phyloP scores from a whole-genome alignment of 352 stramenopile genomes.

The Globisporangium parvum region DNA sequence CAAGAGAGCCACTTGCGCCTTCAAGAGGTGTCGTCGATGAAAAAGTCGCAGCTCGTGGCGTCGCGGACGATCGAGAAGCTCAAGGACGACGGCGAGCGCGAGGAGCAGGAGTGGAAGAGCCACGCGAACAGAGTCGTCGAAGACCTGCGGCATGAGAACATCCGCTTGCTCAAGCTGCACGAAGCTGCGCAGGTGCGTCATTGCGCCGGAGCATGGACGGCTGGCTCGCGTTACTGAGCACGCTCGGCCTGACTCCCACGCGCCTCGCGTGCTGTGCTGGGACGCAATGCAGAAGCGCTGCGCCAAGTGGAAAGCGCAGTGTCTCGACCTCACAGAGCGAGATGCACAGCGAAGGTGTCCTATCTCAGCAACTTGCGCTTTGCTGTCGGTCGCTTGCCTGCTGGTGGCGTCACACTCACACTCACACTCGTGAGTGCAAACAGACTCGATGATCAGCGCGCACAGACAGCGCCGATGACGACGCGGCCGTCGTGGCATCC shows the following conservation, averaged over 20 bases:
- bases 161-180: slow-evolving; percentile 43
- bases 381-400: neutral
- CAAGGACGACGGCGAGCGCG: slow-evolving; percentile 36
- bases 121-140: slow-evolving; percentile 42
- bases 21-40: slow-evolving; percentile 52
- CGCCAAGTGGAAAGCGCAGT: slow-evolving; percentile 65
- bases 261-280: neutral
- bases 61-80: slow-evolving; percentile 59
- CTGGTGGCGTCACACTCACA: neutral
- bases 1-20: slow-evolving; percentile 59
- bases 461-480: slow-evolving; percentile 23
- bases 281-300: slow-evolving; percentile 41
- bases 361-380: neutral
- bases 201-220: neutral
- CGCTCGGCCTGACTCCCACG: neutral
- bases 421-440: no score
- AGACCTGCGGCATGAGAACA: slow-evolving; percentile 58
- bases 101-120: slow-evolving; percentile 53
- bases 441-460: slow-evolving; percentile 31
- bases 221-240: neutral
- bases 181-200: slow-evolving; percentile 39
- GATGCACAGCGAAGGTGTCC: slow-evolving; percentile 27
- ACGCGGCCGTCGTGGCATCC: slow-evolving; percentile 16
- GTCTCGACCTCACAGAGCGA: slow-evolving; percentile 35
- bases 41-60: slow-evolving; percentile 53